Conservation (phyloP, 2,329 filamentous ascomycete species). For the Amphichorda felina region DNA sequence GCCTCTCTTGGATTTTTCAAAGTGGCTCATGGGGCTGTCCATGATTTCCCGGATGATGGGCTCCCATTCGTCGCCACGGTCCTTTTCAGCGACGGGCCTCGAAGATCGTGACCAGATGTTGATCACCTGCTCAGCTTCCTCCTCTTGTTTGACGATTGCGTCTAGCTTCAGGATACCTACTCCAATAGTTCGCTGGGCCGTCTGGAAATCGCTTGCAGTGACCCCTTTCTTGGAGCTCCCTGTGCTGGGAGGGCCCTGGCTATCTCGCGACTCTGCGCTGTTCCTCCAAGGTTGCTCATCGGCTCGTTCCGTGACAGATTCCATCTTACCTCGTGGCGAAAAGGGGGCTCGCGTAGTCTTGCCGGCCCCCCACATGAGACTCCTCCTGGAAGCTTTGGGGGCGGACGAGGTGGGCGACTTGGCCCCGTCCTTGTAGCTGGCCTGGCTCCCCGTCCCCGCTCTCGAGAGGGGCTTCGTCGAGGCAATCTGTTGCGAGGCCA, state of each 20-base stretch:
- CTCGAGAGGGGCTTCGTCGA: conserved; percentile 35
- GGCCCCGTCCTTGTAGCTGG: conserved; percentile 27
- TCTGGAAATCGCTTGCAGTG: conserved; percentile 12
- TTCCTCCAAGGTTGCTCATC: conserved; percentile 25
- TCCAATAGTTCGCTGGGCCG: conserved; percentile 50
- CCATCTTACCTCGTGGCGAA: conserved; percentile 44
- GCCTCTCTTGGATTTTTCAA: conserved; percentile 58
- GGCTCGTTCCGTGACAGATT: conserved; percentile 41
- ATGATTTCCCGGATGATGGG: conserved; percentile 62
- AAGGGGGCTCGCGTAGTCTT: conserved; percentile 43
- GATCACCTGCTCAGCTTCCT: conserved; percentile 64
- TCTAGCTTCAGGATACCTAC: conserved; percentile 71
- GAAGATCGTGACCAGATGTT: conserved; percentile 62
- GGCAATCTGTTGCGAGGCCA: conserved; percentile 42
- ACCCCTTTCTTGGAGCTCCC: conserved; percentile 33
- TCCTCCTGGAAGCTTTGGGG: conserved; percentile 46
- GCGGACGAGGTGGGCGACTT: conserved; percentile 37
- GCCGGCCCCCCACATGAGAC: conserved; percentile 55
- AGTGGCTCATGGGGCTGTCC: conserved; percentile 60
- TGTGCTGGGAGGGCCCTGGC: conserved; percentile 36
- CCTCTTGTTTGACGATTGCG: conserved; percentile 56
- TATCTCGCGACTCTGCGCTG: conserved; percentile 30
- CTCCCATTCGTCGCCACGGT: conserved; percentile 57
- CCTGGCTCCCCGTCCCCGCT: conserved; percentile 32
- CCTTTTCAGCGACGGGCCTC: conserved; percentile 40